phyloP scores from a whole-genome alignment of 106 monocot genomes.

The Ottelia alismoides region DNA sequence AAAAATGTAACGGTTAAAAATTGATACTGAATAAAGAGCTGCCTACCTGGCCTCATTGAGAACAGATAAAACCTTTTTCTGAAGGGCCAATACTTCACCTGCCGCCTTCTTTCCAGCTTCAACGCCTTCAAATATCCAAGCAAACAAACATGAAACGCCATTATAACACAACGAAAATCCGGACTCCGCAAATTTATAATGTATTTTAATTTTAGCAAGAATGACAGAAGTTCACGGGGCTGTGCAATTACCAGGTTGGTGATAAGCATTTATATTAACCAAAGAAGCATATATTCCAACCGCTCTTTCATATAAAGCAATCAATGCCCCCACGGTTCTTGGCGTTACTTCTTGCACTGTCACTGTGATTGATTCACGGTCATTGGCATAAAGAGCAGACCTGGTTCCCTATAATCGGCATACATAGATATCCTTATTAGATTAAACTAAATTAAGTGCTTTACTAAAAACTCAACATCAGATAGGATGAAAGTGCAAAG shows the following conservation, averaged over 20 bases:
- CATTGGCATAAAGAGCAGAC: slow-evolving; percentile 89
- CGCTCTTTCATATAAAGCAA: slow-evolving; percentile 91
- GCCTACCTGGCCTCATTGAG: slow-evolving; percentile 84
- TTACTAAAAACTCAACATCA: too few species aligned
- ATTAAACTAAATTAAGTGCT: too few species aligned
- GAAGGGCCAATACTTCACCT: slow-evolving; percentile 93
- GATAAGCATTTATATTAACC: slow-evolving; percentile 93
- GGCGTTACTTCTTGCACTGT: slow-evolving; percentile 91
- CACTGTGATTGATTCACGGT: slow-evolving; percentile 90
- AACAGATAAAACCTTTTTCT: slow-evolving; percentile 77
- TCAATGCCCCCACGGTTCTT: slow-evolving; percentile 74
- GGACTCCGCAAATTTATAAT: too few species aligned
- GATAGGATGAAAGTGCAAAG: too few species aligned
- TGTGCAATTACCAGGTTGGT: slow-evolving; percentile 99
- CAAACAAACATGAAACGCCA: too few species aligned
- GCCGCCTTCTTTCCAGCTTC: slow-evolving; percentile 99
- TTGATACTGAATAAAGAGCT: too few species aligned
- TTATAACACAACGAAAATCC: too few species aligned
- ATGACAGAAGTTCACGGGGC: too few species aligned
- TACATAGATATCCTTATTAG: too few species aligned
- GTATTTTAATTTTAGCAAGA: too few species aligned
- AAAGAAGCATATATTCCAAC: slow-evolving; percentile 93
- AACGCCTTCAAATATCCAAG: slow-evolving; percentile 83
- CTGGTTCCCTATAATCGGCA: slow-evolving; percentile 83
- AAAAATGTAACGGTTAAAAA: too few species aligned